Percentiles rank a stretch among this genome's conserved stretches.
Conservation (phyloP, 352 stramenopile genomes). For the Phytophthora palmivora region DNA sequence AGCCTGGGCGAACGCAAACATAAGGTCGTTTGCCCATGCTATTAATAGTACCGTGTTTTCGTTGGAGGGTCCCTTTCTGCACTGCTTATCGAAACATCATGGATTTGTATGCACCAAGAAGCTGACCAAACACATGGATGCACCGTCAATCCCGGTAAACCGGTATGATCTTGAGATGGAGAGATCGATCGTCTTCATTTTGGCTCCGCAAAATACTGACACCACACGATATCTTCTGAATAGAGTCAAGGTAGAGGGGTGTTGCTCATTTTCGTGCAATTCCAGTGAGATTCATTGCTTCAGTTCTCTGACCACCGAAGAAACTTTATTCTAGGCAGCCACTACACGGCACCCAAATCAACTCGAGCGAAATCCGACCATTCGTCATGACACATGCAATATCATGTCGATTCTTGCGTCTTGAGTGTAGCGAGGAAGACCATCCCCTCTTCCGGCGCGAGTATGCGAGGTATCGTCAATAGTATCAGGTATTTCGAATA, state of each 20-base stretch:
- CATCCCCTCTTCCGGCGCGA: constrained; percentile 34
- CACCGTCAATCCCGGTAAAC: neutral
- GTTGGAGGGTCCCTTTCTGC: neutral
- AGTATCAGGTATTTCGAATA: neutral
- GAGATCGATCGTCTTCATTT: neutral
- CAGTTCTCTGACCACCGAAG: no score
- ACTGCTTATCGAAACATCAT: constrained; percentile 3
- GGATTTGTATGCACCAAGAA: constrained; percentile 3
- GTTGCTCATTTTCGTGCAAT: no score
- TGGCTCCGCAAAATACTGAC: no score
- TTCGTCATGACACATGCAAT: constrained; percentile 1
- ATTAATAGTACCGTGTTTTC: constrained; percentile 4
- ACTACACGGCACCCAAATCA: no score
- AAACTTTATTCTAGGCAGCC: no score
- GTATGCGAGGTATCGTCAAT: constrained; percentile 30
- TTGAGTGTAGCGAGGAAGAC: constrained; percentile 27
- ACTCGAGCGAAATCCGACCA: neutral
- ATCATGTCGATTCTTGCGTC: constrained; percentile 26
- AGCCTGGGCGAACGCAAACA: no score
- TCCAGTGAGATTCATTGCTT: no score
- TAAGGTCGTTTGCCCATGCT: no score
- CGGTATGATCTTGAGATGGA: neutral
- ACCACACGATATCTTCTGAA: no score
- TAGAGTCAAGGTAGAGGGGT: no score
- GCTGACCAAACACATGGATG: no score